Conservation (phyloP, 192 early-diverging fungal species). For the Neocallimastix lanati region DNA sequence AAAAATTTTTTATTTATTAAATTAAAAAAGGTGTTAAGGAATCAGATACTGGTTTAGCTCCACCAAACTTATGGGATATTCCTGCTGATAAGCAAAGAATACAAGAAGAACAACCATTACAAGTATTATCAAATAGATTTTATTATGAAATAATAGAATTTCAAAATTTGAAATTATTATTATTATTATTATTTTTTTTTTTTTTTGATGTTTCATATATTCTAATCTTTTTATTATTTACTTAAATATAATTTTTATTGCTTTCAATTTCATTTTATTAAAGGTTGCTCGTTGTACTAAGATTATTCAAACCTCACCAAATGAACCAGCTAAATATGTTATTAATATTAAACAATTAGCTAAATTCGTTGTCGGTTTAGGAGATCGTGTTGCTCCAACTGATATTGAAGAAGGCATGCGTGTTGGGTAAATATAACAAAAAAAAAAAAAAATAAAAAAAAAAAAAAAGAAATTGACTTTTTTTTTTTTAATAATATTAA, state of each 20-base stretch:
- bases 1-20: neutral
- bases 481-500: too few species aligned
- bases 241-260: too few species aligned
- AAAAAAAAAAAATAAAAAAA: too few species aligned
- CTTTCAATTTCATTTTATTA: too few species aligned
- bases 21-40: slow-evolving; percentile 71
- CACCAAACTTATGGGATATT: slow-evolving; percentile 96
- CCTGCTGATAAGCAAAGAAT: slow-evolving; percentile 96
- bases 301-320: slow-evolving; percentile 82
- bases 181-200: neutral
- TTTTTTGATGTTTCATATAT: too few species aligned
- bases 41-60: slow-evolving; percentile 91
- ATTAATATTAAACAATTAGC: slow-evolving; percentile 98
- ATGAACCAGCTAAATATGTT: slow-evolving; percentile 86
- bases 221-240: too few species aligned
- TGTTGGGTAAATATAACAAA: slow-evolving; percentile 45
- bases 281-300: slow-evolving; percentile 96
- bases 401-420: slow-evolving; percentile 99
- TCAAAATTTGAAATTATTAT: neutral
- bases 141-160: too few species aligned
- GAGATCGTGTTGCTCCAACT: slow-evolving; percentile 89
- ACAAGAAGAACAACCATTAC: slow-evolving; percentile 84
- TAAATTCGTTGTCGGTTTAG: slow-evolving; percentile 95
- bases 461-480: too few species aligned
- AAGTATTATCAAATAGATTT: too few species aligned